Evolutionary conservation across 2,329 filamentous ascomycete species (phyloP).

Genomic region (Pestalotiopsis sp.): DNA sequence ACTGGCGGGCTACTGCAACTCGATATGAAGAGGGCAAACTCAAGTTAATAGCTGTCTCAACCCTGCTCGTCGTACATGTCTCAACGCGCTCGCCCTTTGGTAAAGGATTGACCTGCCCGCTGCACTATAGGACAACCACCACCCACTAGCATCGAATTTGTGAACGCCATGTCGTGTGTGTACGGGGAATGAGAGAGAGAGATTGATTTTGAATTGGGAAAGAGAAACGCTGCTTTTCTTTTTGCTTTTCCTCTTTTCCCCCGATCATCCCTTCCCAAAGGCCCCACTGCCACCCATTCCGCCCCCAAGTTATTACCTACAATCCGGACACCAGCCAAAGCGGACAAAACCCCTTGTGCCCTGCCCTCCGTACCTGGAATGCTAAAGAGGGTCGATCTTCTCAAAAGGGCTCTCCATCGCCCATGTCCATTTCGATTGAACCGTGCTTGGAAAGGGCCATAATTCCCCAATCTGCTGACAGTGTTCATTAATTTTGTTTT

Average conservation of each 20-base stretch:
- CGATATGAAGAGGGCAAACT: not conserved
- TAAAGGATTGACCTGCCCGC: not conserved
- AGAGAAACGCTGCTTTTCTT: not conserved
- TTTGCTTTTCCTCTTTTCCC: not conserved
- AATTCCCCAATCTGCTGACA: not conserved
- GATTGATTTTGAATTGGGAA: not conserved
- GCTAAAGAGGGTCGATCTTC: slow-evolving; percentile 1
- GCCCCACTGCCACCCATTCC: not conserved
- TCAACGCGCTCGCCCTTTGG: not conserved
- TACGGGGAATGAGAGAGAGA: not conserved
- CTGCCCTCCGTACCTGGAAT: slow-evolving; percentile 1
- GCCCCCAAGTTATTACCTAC: not conserved
- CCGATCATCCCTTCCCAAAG: not conserved
- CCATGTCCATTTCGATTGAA: not conserved
- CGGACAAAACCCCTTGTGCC: slow-evolving; percentile 1
- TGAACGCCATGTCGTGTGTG: not conserved
- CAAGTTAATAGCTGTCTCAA: slow-evolving; percentile 4
- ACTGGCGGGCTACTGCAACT: not conserved
- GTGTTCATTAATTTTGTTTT: slow-evolving; percentile 3
- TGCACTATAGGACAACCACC: not conserved
- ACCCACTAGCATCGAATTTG: not conserved
- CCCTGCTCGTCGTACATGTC: not conserved
- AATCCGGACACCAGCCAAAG: not conserved
- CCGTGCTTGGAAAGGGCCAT: not conserved
- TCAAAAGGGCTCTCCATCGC: not conserved